Evolutionary conservation across 345 rosid species (phyloP).

Genomic region (Pugionium dolabratum): DNA sequence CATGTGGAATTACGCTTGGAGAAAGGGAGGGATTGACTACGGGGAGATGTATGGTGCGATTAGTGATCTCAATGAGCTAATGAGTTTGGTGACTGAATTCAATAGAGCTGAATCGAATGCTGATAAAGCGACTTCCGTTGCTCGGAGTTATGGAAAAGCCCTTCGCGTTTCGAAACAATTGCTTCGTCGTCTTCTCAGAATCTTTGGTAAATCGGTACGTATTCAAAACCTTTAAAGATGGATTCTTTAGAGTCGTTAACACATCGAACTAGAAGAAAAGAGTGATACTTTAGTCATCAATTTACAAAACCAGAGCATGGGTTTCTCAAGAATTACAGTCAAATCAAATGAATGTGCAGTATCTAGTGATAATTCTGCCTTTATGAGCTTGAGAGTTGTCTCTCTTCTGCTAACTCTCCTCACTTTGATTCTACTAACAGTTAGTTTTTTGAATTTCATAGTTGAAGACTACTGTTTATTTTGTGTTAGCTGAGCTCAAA

Average conservation of each 20-base stretch:
- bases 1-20: slow-evolving; percentile 70
- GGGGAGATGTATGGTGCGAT: slow-evolving; percentile 55
- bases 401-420: neutral
- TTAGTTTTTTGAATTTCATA: neutral
- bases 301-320: neutral
- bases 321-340: neutral
- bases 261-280: neutral
- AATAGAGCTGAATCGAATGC: slow-evolving; percentile 48
- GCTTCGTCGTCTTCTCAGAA: slow-evolving; percentile 50
- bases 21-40: slow-evolving; percentile 49
- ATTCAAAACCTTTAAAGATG: neutral
- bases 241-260: neutral
- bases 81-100: slow-evolving; percentile 48
- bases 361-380: neutral
- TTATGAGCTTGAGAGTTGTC: slow-evolving; percentile 3
- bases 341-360: no score
- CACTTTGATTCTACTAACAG: neutral
- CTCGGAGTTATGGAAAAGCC: slow-evolving; percentile 54
- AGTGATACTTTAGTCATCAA: neutral
- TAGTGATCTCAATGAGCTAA: slow-evolving; percentile 64
- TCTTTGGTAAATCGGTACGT: slow-evolving; percentile 60
- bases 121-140: slow-evolving; percentile 54
- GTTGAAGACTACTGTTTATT: neutral
- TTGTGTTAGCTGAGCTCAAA: no score
- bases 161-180: slow-evolving; percentile 51